Percentiles rank a stretch among this genome's conserved stretches.
Evolutionary conservation across 768 basidiomycete species (phyloP).

Genomic region (Suillus hirtellus): DNA sequence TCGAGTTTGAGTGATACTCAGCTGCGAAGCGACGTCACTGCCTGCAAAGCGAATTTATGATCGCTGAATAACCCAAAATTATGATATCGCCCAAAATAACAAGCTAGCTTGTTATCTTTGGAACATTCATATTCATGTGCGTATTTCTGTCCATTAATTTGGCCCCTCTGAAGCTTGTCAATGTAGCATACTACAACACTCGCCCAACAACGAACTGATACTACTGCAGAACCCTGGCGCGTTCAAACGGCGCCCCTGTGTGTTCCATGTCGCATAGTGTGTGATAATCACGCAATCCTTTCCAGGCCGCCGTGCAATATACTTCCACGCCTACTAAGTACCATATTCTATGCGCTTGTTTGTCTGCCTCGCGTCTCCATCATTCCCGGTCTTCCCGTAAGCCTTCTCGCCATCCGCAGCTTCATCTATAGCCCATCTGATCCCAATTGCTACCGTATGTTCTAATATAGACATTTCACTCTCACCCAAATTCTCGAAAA

Average conservation of each 20-base stretch:
- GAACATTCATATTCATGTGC: slow-evolving; percentile 11
- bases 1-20: slow-evolving; percentile 17
- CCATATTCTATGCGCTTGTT: slow-evolving; percentile 13
- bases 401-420: slow-evolving; percentile 32
- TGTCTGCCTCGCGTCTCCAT: slow-evolving; percentile 15
- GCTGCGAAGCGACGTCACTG: slow-evolving; percentile 25
- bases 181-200: not conserved
- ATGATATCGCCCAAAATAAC: slow-evolving; percentile 36
- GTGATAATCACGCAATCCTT: slow-evolving; percentile 18
- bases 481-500: slow-evolving; percentile 29
- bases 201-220: not conserved
- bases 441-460: slow-evolving; percentile 11
- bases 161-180: slow-evolving; percentile 6
- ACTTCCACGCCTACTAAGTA: slow-evolving; percentile 22
- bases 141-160: slow-evolving; percentile 31
- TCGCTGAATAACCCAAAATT: slow-evolving; percentile 24
- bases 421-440: slow-evolving; percentile 23
- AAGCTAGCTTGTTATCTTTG: slow-evolving; percentile 16
- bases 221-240: not conserved
- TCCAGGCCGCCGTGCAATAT: slow-evolving; percentile 25
- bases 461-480: slow-evolving; percentile 18
- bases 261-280: slow-evolving; percentile 18
- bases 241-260: slow-evolving; percentile 12
- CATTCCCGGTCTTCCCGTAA: slow-evolving; percentile 31
- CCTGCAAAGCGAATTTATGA: slow-evolving; percentile 7